A percentile compares a stretch with the other conserved stretches of the same genome.
These are phyloP conservation scores for Neurospora sp. DNA, from an alignment of 495 filamentous ascomycete species.

Conservation along the genomic window DNA sequence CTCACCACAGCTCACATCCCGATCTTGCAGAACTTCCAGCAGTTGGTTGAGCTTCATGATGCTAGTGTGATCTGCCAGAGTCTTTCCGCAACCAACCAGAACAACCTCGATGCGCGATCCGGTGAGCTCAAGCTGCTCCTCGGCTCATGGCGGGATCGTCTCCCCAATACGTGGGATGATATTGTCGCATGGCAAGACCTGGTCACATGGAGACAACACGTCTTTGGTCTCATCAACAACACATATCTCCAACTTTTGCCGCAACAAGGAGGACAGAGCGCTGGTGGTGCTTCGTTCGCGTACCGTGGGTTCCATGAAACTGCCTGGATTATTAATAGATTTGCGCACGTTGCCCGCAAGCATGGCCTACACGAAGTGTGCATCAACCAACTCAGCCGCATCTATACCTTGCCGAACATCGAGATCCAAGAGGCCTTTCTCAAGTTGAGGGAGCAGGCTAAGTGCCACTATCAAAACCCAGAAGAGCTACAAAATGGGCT, in stretches of 20 bases:
- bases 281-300: conserved; percentile 75
- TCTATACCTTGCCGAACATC: conserved; percentile 97
- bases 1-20: conserved; percentile 96
- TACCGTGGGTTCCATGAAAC: conserved; percentile 98
- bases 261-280: conserved; percentile 54
- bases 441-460: conserved; percentile 92
- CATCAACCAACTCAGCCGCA: conserved; percentile 90
- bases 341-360: conserved; percentile 94
- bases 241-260: conserved; percentile 85
- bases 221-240: conserved; percentile 92
- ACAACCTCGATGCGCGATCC: conserved; percentile 87
- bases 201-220: conserved; percentile 97
- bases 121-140: conserved; percentile 91
- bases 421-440: conserved; percentile 99
- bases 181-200: conserved; percentile 99
- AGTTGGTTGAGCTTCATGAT: conserved; percentile 96
- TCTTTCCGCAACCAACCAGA: conserved; percentile 68
- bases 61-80: conserved; percentile 91
- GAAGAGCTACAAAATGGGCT: conserved; percentile 83
- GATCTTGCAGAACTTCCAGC: conserved; percentile 92
- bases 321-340: conserved; percentile 99
- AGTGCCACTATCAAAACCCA: conserved; percentile 94
- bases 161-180: conserved; percentile 98
- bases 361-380: conserved; percentile 95
- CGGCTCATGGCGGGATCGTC: conserved; percentile 86